Percentiles rank a stretch among this genome's conserved stretches.
These are phyloP conservation scores for Lanmaoa rubissima DNA, from an alignment of 768 basidiomycete genomes.

Conservation along the genomic window DNA sequence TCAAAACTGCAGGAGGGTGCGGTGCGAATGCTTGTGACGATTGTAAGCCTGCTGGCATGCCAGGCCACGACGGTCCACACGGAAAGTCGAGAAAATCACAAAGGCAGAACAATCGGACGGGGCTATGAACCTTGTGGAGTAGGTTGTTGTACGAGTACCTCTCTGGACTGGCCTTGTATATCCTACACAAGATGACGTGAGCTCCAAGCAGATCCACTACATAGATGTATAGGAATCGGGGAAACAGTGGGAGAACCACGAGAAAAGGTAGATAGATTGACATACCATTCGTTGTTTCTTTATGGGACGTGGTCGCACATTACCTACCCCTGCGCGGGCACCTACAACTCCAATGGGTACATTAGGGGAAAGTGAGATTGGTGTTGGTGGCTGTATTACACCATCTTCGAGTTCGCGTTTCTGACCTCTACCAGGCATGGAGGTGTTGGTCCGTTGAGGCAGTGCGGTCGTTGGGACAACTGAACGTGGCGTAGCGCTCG, in stretches of 20 bases:
- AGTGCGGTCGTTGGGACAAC: slow-evolving; percentile 25
- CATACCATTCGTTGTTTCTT: slow-evolving; percentile 78
- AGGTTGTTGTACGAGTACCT: slow-evolving; percentile 65
- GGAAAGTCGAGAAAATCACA: slow-evolving; percentile 4
- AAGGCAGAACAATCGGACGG: not conserved
- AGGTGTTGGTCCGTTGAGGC: slow-evolving; percentile 21
- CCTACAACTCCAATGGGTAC: slow-evolving; percentile 37
- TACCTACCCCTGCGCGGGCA: slow-evolving; percentile 57
- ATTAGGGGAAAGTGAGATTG: slow-evolving; percentile 23
- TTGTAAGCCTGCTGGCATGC: slow-evolving; percentile 7
- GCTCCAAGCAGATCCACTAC: not conserved
- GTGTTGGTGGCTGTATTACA: slow-evolving; percentile 21
- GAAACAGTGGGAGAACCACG: not conserved
- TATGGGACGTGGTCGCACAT: slow-evolving; percentile 61
- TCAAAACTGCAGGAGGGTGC: slow-evolving; percentile 9
- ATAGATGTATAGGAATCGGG: not conserved
- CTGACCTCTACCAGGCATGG: slow-evolving; percentile 28
- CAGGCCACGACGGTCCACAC: slow-evolving; percentile 6
- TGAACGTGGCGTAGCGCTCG: slow-evolving; percentile 31
- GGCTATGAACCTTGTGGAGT: slow-evolving; percentile 66
- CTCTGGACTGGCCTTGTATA: slow-evolving; percentile 59
- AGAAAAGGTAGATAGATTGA: not conserved
- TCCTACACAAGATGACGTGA: slow-evolving; percentile 42
- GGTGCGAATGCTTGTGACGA: slow-evolving; percentile 3
- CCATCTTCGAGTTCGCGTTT: slow-evolving; percentile 34